A percentile compares a stretch with the other conserved stretches of the same genome.
phyloP scores from a whole-genome alignment of 345 rosid genomes.

The Geranium brycei region DNA sequence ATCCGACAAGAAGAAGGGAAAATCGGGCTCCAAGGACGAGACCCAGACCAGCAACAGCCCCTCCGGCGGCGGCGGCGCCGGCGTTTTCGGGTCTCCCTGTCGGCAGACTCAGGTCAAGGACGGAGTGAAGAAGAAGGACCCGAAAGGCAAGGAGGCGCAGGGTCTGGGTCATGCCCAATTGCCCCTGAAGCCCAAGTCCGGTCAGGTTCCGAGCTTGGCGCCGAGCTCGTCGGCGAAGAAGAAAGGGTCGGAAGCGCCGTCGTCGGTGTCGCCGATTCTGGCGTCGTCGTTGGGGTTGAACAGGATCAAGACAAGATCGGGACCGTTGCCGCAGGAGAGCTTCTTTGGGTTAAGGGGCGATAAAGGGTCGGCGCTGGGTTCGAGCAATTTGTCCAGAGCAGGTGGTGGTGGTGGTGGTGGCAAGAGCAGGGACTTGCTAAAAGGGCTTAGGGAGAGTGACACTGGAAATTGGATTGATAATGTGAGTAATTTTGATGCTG shows the following conservation, averaged over 20 bases:
- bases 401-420: conserved; percentile 18
- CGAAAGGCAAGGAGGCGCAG: conserved; percentile 33
- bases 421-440: conserved; percentile 42
- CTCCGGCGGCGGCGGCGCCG: conserved; percentile 11
- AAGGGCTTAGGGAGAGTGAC: conserved; percentile 30
- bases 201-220: not conserved
- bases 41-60: conserved; percentile 20
- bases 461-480: conserved; percentile 17
- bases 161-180: conserved; percentile 15
- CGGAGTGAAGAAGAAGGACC: conserved; percentile 45
- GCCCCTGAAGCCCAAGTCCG: conserved; percentile 8
- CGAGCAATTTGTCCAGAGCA: conserved; percentile 71
- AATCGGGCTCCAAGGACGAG: conserved; percentile 30
- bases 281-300: conserved; percentile 92
- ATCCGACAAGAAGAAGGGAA: conserved; percentile 76
- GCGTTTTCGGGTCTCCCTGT: conserved; percentile 16
- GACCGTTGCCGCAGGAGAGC: conserved; percentile 87
- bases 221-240: conserved; percentile 25
- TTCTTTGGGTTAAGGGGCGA: conserved; percentile 56
- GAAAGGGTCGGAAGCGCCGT: conserved; percentile 20
- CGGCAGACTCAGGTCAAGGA: conserved; percentile 49
- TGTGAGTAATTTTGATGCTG: conserved; percentile 28
- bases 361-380: conserved; percentile 35
- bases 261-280: conserved; percentile 64
- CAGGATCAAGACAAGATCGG: conserved; percentile 89